phyloP scores from a whole-genome alignment of 129 eudicot species.

The Saposhnikovia divaricata region DNA sequence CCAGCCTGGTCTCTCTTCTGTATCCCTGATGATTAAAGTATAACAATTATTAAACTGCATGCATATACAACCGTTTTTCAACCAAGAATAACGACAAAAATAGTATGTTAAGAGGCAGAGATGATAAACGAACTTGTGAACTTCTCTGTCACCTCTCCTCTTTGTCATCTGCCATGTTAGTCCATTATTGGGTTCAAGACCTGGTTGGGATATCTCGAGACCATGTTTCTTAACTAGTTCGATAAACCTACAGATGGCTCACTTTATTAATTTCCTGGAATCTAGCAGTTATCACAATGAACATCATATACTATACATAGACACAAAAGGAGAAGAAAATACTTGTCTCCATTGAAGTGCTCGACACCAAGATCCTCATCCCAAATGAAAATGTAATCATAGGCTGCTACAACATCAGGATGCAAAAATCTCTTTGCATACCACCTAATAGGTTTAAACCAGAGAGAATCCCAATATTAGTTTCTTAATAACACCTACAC shows the following conservation, averaged over 20 bases:
- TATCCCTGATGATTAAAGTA: constrained; percentile 47
- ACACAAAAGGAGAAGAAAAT: constrained; percentile 6
- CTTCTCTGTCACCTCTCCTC: constrained; percentile 35
- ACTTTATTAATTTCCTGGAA: neutral
- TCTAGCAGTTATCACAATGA: neutral
- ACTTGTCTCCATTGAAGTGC: constrained; percentile 33
- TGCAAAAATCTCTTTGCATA: constrained; percentile 37
- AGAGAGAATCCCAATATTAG: constrained; percentile 1
- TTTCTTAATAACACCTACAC: neutral
- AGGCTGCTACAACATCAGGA: constrained; percentile 35
- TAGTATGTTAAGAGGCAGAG: neutral
- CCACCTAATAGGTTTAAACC: constrained; percentile 22
- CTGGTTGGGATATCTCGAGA: constrained; percentile 49
- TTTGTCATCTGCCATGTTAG: constrained; percentile 41
- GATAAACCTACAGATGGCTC: constrained; percentile 25
- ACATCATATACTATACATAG: neutral
- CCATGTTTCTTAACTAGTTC: constrained; percentile 38
- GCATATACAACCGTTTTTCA: constrained; percentile 12
- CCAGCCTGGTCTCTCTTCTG: constrained; percentile 98
- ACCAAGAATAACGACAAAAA: constrained; percentile 3
- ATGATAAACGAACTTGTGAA: constrained; percentile 34
- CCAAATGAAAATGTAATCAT: constrained; percentile 51
- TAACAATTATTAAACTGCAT: neutral
- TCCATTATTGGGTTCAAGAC: constrained; percentile 29
- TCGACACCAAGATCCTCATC: constrained; percentile 60